Evolutionary conservation across 176 grass and related monocot genomes (phyloP).

Genomic region (Cenchrus americanus): DNA sequence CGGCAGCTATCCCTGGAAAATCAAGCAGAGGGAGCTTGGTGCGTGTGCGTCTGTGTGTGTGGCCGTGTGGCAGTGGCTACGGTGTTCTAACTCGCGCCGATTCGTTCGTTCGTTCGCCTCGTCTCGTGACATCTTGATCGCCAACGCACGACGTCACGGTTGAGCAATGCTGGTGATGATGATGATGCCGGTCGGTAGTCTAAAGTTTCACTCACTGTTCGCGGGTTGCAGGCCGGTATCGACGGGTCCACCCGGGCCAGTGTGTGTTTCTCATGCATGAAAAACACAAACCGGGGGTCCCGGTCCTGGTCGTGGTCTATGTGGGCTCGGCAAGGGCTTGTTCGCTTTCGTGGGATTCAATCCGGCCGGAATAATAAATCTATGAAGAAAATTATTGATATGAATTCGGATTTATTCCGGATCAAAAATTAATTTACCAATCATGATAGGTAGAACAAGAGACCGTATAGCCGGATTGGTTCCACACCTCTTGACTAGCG

Average conservation of each 20-base stretch:
- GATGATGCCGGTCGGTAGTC: neutral
- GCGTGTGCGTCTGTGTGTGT: neutral
- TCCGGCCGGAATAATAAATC: too few species aligned
- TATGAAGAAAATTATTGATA: too few species aligned
- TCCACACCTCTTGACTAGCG: too few species aligned
- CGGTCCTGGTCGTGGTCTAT: too few species aligned
- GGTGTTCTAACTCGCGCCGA: neutral
- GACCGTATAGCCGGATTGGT: too few species aligned
- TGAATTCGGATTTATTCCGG: too few species aligned
- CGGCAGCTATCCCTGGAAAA: too few species aligned
- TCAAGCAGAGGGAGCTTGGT: neutral
- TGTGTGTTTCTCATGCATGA: neutral
- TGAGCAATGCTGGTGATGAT: neutral
- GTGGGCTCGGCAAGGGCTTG: neutral
- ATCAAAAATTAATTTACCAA: too few species aligned
- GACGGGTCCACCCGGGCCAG: neutral
- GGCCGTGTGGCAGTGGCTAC: too few species aligned
- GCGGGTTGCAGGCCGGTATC: slow-evolving; percentile 13
- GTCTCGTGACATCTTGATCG: neutral
- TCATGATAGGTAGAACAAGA: too few species aligned
- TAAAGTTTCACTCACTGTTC: neutral
- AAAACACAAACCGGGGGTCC: neutral
- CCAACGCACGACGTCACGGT: neutral
- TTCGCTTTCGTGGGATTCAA: too few species aligned
- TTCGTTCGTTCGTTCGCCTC: neutral